Percentiles rank a stretch among this genome's conserved stretches.
These are phyloP conservation scores for Stephania japonica DNA, from an alignment of 164 flowering plant genomes.

Conservation along the genomic window DNA sequence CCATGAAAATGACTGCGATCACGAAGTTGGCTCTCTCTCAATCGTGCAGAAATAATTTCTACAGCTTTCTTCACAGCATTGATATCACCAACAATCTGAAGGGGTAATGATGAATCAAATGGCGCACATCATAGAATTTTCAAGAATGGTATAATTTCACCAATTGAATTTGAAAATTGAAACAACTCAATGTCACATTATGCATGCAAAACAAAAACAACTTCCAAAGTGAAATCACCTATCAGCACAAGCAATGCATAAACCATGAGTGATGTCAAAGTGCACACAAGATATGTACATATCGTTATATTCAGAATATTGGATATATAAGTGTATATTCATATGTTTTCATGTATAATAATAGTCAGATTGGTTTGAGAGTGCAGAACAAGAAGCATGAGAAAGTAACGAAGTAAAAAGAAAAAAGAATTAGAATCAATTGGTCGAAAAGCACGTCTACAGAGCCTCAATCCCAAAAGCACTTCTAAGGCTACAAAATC, in stretches of 20 bases:
- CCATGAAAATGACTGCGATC: slow-evolving; percentile 75
- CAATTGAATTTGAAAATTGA: not conserved
- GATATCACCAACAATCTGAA: slow-evolving; percentile 76
- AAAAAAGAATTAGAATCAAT: not conserved
- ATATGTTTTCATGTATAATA: not conserved
- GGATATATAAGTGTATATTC: not conserved
- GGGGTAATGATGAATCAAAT: not conserved
- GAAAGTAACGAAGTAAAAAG: not conserved
- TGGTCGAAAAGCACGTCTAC: no score
- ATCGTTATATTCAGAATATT: not conserved
- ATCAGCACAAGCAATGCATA: not conserved
- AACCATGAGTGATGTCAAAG: not conserved
- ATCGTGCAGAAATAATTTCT: slow-evolving; percentile 66
- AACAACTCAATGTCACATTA: not conserved
- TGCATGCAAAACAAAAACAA: not conserved
- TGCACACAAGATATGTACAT: not conserved
- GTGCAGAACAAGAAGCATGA: not conserved
- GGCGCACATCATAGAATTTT: not conserved
- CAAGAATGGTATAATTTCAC: not conserved
- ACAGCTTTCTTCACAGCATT: slow-evolving; percentile 84
- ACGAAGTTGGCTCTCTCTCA: slow-evolving; percentile 95
- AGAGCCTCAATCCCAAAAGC: not conserved
- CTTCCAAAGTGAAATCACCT: not conserved
- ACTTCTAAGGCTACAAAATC: not conserved
- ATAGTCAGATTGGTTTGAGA: not conserved